Conservation (phyloP, 2,329 filamentous ascomycete genomes). For the Sporothrix luriei region DNA sequence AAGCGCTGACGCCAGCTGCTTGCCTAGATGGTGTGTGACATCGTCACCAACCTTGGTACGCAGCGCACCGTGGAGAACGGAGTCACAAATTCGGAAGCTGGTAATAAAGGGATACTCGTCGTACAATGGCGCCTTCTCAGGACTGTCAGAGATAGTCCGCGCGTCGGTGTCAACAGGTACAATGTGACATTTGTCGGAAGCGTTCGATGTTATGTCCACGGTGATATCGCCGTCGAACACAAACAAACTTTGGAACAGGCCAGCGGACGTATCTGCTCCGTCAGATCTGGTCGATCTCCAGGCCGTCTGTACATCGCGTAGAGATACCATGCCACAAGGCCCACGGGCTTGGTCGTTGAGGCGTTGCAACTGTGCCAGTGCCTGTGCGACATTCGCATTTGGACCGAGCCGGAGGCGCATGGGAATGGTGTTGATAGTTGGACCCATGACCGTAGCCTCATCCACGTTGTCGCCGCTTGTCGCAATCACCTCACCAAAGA, state of each 20-base stretch:
- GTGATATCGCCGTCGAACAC: slow-evolving; percentile 38
- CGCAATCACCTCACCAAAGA: slow-evolving; percentile 37
- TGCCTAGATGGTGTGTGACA: slow-evolving; percentile 28
- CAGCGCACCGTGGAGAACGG: slow-evolving; percentile 34
- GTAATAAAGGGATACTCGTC: slow-evolving; percentile 39
- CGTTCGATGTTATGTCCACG: too few species aligned
- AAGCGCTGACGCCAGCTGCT: slow-evolving; percentile 27
- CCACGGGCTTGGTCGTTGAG: slow-evolving; percentile 35
- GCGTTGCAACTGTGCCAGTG: slow-evolving; percentile 18
- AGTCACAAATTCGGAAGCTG: slow-evolving; percentile 37
- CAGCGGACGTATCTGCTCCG: slow-evolving; percentile 24
- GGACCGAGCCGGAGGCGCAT: slow-evolving; percentile 31
- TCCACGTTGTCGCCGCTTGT: slow-evolving; percentile 20
- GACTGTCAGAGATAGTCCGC: neutral
- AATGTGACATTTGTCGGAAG: neutral
- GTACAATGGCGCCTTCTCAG: slow-evolving; percentile 25
- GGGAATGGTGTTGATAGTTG: slow-evolving; percentile 38
- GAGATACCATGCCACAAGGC: slow-evolving; percentile 35
- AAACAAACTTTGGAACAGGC: slow-evolving; percentile 39
- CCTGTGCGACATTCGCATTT: slow-evolving; percentile 25
- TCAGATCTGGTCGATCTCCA: slow-evolving; percentile 36
- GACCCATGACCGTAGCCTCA: slow-evolving; percentile 28
- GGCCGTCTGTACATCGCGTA: slow-evolving; percentile 36
- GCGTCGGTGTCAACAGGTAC: neutral
- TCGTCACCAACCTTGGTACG: slow-evolving; percentile 34